Conservation (phyloP, 805 yeast genomes). For the Wickerhamiella sergipiensis region DNA sequence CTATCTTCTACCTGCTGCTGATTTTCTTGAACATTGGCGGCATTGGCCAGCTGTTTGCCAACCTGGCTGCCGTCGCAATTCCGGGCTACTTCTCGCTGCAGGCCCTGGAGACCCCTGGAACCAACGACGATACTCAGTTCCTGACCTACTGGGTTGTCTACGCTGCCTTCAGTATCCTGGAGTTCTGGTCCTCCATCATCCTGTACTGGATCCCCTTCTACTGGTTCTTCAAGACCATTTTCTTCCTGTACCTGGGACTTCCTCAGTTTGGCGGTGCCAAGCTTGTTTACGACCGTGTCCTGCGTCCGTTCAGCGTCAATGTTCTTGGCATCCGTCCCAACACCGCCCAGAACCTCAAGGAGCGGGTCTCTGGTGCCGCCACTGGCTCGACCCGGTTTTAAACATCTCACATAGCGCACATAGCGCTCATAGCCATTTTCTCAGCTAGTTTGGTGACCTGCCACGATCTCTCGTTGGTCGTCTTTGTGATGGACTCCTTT, state of each 20-base stretch:
- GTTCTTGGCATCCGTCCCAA: slow-evolving; percentile 20
- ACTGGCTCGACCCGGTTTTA: slow-evolving; percentile 2
- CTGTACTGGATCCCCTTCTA: slow-evolving; percentile 94
- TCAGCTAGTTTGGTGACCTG: neutral
- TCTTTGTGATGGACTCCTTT: too few species aligned
- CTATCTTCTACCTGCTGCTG: slow-evolving; percentile 53
- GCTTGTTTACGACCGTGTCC: slow-evolving; percentile 45
- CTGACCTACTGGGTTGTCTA: slow-evolving; percentile 98
- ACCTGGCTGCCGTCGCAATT: slow-evolving; percentile 76
- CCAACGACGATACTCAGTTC: slow-evolving; percentile 72
- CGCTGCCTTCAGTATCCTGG: slow-evolving; percentile 78
- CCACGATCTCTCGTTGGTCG: too few species aligned
- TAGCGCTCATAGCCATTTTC: neutral
- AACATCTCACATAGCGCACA: neutral
- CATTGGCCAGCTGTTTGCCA: slow-evolving; percentile 84
- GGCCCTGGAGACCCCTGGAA: slow-evolving; percentile 61
- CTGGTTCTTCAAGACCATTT: slow-evolving; percentile 82
- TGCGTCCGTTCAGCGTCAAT: slow-evolving; percentile 46
- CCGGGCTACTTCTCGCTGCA: slow-evolving; percentile 82
- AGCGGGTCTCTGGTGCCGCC: slow-evolving; percentile 12
- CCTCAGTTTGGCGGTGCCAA: slow-evolving; percentile 84
- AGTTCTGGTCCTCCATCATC: slow-evolving; percentile 90
- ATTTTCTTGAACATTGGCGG: slow-evolving; percentile 89
- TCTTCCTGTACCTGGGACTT: slow-evolving; percentile 74
- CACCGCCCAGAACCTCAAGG: slow-evolving; percentile 20